Evolutionary conservation across 1,284 basidiomycete species (phyloP), one percentile per base, ranked within the genome.

Genomic region (Cutaneotrichosporon sp.): DNA sequence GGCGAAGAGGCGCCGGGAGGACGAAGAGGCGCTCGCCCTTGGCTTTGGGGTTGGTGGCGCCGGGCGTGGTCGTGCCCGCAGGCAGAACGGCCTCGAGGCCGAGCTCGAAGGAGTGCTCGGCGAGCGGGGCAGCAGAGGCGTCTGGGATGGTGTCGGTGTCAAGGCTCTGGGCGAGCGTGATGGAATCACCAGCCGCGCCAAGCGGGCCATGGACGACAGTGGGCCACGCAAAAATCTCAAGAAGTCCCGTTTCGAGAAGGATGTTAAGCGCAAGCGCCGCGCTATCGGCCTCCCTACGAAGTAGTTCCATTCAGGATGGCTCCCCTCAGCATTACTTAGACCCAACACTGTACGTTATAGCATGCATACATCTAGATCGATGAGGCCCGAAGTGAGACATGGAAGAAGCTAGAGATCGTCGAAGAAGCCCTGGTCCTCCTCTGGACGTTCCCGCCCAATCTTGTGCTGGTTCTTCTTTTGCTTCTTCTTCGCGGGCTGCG

Each of bases 11-110:
- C 80, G 94, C n/a, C 76, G 76, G 51, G 80, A 84, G 57, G 94
- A 98, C 71, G 94, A 98, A 73, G 90, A 84, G 64, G 89, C 92
- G 61, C 78, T 97, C 59, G 91, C 91, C 7, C 78, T 97, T n/a
- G 94, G 96, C 45, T 73, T 72, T 34, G 73, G 72, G 8, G 66
- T 74, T 7, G 69, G 67, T 27, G 68, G 70, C 3, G 60, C 61
- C 1, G 61, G 60, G 5, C 75, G 80, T 29, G 78, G 81, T 35
- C 76, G 82, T 25, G 77, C 80, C 16, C 76, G 82, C 17, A 77
- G 83, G 51, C 85, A 84, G 33, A 87, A 85, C 37, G 88, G 87
- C 0, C 76, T 91, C 54, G 86, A 87, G 61, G 88, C 88, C 62
- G 90, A 91, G 71, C 87, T 92, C 67, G 82, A 81, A 29, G 89